Evolutionary conservation across 176 grass and related monocot genomes (phyloP).

Genomic region (Phragmites australis): DNA sequence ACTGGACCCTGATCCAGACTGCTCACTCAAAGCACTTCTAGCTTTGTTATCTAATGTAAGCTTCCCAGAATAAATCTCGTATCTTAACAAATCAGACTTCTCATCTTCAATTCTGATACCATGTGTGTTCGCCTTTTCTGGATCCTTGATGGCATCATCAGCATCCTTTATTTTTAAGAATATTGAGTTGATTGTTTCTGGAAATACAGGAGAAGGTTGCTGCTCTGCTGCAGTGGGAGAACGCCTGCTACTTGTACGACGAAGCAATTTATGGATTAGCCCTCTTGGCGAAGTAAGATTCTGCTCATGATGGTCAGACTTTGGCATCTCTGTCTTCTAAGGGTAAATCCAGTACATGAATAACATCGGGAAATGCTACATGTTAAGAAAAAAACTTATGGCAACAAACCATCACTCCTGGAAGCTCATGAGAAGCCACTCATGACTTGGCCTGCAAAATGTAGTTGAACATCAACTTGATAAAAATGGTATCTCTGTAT

Average conservation of each 20-base stretch:
- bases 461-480: constrained; percentile 24
- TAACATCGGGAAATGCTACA: constrained; percentile 36
- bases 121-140: constrained; percentile 56
- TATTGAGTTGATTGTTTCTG: constrained; percentile 72
- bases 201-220: constrained; percentile 75
- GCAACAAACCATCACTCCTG: constrained; percentile 17
- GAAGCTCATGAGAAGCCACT: constrained; percentile 36
- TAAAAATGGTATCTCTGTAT: background rate
- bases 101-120: constrained; percentile 84
- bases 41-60: constrained; percentile 80
- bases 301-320: constrained; percentile 68
- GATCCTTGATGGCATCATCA: constrained; percentile 42
- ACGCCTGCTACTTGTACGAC: constrained; percentile 66
- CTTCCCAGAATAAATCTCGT: constrained; percentile 82
- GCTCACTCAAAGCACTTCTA: constrained; percentile 56
- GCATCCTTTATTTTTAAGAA: constrained; percentile 58
- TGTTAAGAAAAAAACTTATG: constrained; percentile 26
- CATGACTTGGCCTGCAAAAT: constrained; percentile 39
- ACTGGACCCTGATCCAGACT: constrained; percentile 52
- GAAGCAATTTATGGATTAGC: constrained; percentile 67
- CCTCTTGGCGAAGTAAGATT: constrained; percentile 72
- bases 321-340: constrained; percentile 72
- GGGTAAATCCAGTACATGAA: constrained; percentile 36
- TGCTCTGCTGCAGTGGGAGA: constrained; percentile 63
- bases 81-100: constrained; percentile 91